Evolutionary conservation across 306 rosid species (phyloP).

Genomic region (Cucurbita ficifolia): DNA sequence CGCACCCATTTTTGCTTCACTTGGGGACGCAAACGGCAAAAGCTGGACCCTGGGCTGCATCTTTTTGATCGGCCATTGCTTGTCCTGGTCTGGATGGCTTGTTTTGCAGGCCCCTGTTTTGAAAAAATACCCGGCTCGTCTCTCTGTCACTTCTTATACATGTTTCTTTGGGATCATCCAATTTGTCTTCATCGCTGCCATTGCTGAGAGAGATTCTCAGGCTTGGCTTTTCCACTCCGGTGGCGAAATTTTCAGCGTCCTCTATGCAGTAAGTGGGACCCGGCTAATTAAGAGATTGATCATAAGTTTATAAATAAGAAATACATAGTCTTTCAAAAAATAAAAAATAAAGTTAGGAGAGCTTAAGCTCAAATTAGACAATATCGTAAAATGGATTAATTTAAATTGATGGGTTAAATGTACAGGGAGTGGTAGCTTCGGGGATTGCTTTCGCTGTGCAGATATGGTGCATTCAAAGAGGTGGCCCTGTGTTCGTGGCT

Average conservation of each 20-base stretch:
- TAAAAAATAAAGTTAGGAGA: no score
- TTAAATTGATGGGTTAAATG: no score
- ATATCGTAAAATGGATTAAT: no score
- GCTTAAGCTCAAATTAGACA: no score
- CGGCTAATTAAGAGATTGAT: no score
- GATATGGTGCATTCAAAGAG: constrained; percentile 51
- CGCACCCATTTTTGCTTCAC: constrained; percentile 9
- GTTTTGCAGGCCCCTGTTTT: constrained; percentile 19
- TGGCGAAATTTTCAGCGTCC: constrained; percentile 16
- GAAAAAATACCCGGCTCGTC: constrained; percentile 21
- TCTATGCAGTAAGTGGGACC: constrained; percentile 28
- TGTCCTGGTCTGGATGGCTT: constrained; percentile 54
- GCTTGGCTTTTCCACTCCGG: constrained; percentile 19
- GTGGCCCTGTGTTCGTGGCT: constrained; percentile 91
- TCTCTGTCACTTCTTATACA: constrained; percentile 18
- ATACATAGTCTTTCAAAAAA: no score
- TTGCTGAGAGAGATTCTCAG: constrained; percentile 6
- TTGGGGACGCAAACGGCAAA: constrained; percentile 30
- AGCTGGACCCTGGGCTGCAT: constrained; percentile 58
- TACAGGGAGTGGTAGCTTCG: constrained; percentile 55
- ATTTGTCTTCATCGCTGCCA: constrained; percentile 11
- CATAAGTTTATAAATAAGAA: no score
- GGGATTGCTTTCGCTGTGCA: constrained; percentile 56
- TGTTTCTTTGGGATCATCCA: constrained; percentile 22
- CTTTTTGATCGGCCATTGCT: constrained; percentile 40